A percentile compares a stretch with the other conserved stretches of the same genome.
phyloP scores from a whole-genome alignment of 257 asterid species.

The Petrea volubilis region DNA sequence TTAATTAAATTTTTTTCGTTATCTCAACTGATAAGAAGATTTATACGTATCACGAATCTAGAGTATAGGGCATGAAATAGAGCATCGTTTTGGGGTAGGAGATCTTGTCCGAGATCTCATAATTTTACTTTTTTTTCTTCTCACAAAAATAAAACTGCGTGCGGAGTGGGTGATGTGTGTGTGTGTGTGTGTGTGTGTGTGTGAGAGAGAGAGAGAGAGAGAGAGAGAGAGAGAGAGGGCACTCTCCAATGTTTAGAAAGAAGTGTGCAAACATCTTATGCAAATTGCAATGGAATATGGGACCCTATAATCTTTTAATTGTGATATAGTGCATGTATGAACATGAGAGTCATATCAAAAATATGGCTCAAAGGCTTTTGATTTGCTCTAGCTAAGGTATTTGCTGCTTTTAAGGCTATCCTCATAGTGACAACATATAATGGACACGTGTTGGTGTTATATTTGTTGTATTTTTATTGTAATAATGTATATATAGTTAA shows the following conservation, averaged over 20 bases:
- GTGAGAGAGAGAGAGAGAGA: not conserved
- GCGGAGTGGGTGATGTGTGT: no score
- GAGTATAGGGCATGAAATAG: no score
- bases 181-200: not conserved
- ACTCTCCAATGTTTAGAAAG: conserved; percentile 13
- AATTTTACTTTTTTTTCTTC: no score
- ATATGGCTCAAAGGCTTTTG: not conserved
- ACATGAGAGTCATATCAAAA: not conserved
- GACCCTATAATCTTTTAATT: not conserved
- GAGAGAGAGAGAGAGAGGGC: not conserved
- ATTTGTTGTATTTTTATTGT: not conserved
- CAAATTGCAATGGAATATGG: not conserved
- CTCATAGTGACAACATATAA: conserved; percentile 1
- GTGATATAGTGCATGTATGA: not conserved
- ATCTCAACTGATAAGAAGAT: no score
- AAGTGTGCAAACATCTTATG: conserved; percentile 5
- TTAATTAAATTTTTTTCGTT: no score
- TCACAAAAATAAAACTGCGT: no score
- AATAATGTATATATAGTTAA: not conserved
- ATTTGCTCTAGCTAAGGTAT: not conserved
- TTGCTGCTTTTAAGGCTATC: not conserved
- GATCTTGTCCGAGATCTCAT: no score
- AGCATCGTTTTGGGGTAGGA: no score
- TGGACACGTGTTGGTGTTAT: not conserved
- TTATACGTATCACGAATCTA: no score